phyloP scores from a whole-genome alignment of 1,139 yeast species.

The Pneumocystis jirovecii region DNA sequence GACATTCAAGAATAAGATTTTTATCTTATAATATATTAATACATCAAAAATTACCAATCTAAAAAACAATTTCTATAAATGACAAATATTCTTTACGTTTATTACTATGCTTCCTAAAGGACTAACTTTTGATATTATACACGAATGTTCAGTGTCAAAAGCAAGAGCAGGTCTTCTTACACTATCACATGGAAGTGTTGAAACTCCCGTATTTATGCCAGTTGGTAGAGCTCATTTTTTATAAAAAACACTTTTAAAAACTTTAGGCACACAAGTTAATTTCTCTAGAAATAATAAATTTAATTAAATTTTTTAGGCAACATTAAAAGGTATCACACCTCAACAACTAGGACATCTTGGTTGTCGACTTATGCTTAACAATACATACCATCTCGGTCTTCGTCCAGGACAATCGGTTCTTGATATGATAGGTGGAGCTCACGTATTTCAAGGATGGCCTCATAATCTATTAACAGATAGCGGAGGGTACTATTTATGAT shows the following conservation, averaged over 20 bases:
- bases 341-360: slow-evolving; percentile 29
- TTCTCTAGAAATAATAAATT: background rate
- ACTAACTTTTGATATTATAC: background rate
- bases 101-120: background rate
- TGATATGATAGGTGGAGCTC: slow-evolving; percentile 32
- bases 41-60: background rate
- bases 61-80: background rate
- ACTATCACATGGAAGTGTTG: slow-evolving; percentile 31
- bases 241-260: background rate
- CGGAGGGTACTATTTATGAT: slow-evolving; percentile 23
- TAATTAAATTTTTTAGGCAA: slow-evolving; percentile 23
- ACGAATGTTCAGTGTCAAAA: slow-evolving; percentile 27
- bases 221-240: slow-evolving; percentile 25
- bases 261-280: slow-evolving; percentile 4
- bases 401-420: slow-evolving; percentile 31
- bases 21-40: background rate
- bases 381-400: slow-evolving; percentile 32
- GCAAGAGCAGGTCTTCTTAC: slow-evolving; percentile 32
- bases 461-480: slow-evolving; percentile 31
- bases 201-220: slow-evolving; percentile 35
- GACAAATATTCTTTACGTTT: background rate
- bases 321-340: slow-evolving; percentile 32
- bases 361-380: slow-evolving; percentile 31
- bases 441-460: slow-evolving; percentile 29
- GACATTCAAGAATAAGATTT: background rate